These are phyloP conservation scores for Paecilomyces sp. DNA, from an alignment of 2,329 filamentous ascomycete species.

Conservation along the genomic window DNA sequence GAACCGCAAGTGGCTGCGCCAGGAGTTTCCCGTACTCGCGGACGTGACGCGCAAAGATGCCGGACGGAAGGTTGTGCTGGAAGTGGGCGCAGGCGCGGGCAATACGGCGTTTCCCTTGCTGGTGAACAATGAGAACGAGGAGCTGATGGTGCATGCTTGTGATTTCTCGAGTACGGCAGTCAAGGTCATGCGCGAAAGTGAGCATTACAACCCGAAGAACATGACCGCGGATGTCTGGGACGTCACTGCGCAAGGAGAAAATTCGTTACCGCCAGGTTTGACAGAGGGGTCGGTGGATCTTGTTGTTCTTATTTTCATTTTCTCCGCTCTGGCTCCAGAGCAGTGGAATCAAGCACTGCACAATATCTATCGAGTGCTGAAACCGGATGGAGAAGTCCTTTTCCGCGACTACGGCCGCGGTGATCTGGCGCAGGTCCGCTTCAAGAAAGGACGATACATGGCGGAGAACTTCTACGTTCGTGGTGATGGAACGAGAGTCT, in stretches of 20 bases:
- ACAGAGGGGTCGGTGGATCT: slow-evolving; percentile 77
- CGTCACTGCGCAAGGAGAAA: slow-evolving; percentile 55
- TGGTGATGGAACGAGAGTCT: slow-evolving; percentile 91
- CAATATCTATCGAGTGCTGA: slow-evolving; percentile 76
- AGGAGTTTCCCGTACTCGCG: slow-evolving; percentile 87
- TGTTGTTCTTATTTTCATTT: slow-evolving; percentile 93
- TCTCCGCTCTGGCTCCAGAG: slow-evolving; percentile 76
- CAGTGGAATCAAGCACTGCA: slow-evolving; percentile 79
- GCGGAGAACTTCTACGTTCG: slow-evolving; percentile 97
- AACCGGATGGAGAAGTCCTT: slow-evolving; percentile 85
- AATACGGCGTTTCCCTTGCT: slow-evolving; percentile 94
- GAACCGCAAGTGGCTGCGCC: slow-evolving; percentile 91
- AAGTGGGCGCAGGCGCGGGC: slow-evolving; percentile 90
- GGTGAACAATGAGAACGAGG: slow-evolving; percentile 71
- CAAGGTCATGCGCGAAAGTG: slow-evolving; percentile 78
- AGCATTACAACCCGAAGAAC: slow-evolving; percentile 62
- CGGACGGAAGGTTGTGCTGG: slow-evolving; percentile 65
- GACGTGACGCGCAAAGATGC: slow-evolving; percentile 65
- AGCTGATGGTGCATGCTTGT: slow-evolving; percentile 81
- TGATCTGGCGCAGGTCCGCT: slow-evolving; percentile 91
- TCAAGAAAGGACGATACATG: slow-evolving; percentile 90
- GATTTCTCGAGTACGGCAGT: slow-evolving; percentile 96
- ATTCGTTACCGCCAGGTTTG: slow-evolving; percentile 64
- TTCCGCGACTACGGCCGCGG: slow-evolving; percentile 96
- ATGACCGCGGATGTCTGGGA: slow-evolving; percentile 97